Percentiles rank a stretch among this genome's conserved stretches.
phyloP scores from a whole-genome alignment of 176 grass and related monocot genomes.

The Paspalum vaginatum region DNA sequence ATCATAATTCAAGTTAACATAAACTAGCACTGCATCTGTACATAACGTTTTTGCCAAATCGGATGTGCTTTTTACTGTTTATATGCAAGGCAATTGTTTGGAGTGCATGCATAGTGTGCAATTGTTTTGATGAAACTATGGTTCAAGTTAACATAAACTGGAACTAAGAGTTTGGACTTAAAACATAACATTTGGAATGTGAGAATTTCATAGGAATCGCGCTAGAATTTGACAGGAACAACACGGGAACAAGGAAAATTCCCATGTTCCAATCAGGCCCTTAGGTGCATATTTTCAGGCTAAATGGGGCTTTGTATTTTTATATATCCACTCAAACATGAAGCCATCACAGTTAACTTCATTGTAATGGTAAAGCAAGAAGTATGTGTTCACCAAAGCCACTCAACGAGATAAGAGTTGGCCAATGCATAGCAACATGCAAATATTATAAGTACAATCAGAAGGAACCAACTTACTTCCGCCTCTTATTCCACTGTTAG shows the following conservation, averaged over 20 bases:
- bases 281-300: neutral
- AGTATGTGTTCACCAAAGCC: neutral
- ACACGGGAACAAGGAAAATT: no score
- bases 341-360: neutral
- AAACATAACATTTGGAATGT: neutral
- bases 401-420: neutral
- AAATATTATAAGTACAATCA: neutral
- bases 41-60: no score
- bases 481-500: constrained; percentile 74
- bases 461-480: constrained; percentile 61
- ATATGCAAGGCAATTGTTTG: no score
- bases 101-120: no score
- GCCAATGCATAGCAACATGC: neutral
- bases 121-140: neutral
- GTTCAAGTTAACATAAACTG: neutral
- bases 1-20: no score
- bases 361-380: neutral
- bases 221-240: no score
- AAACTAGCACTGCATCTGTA: no score
- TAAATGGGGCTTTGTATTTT: neutral
- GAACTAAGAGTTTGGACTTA: neutral
- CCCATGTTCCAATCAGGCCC: no score
- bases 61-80: no score
- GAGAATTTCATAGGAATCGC: no score
- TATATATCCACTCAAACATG: neutral